Percentiles rank a stretch among this genome's conserved stretches.
Evolutionary conservation across 2,329 filamentous ascomycete genomes (phyloP).

Genomic region (Arthrobotrys megalospora): DNA sequence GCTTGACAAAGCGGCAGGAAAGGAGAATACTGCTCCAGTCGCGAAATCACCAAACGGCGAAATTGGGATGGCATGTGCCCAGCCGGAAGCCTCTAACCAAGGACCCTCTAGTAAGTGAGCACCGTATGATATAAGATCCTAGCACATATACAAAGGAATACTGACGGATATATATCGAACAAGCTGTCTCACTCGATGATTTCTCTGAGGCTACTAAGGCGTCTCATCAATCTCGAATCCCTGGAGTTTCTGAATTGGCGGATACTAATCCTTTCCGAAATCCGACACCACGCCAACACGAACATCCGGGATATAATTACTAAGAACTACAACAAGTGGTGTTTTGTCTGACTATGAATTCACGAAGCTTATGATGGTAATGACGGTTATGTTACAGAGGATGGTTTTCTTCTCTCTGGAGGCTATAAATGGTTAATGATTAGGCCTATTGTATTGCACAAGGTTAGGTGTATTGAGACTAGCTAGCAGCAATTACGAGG

Average conservation of each 20-base stretch:
- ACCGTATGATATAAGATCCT: no score
- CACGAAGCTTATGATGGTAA: no score
- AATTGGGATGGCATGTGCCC: not conserved
- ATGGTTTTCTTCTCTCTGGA: no score
- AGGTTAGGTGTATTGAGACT: no score
- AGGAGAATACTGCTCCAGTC: slow-evolving; percentile 1
- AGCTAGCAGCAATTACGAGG: no score
- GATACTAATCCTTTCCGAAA: not conserved
- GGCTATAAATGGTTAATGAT: no score
- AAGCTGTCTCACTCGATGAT: not conserved
- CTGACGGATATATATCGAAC: no score
- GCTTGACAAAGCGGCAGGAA: not conserved
- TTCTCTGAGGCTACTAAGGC: not conserved
- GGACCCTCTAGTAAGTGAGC: not conserved
- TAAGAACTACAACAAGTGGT: not conserved
- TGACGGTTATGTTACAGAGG: no score
- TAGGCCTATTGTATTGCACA: no score
- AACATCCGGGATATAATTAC: not conserved
- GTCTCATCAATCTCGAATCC: not conserved
- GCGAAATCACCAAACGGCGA: not conserved
- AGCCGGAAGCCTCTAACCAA: not conserved
- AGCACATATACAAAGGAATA: no score
- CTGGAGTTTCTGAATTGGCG: not conserved
- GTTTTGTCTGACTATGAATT: not conserved
- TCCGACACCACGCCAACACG: not conserved